Base-by-base conservation (phyloP, 2,329 filamentous ascomycete species). In the Aspergillus spinulosporus region DNA sequence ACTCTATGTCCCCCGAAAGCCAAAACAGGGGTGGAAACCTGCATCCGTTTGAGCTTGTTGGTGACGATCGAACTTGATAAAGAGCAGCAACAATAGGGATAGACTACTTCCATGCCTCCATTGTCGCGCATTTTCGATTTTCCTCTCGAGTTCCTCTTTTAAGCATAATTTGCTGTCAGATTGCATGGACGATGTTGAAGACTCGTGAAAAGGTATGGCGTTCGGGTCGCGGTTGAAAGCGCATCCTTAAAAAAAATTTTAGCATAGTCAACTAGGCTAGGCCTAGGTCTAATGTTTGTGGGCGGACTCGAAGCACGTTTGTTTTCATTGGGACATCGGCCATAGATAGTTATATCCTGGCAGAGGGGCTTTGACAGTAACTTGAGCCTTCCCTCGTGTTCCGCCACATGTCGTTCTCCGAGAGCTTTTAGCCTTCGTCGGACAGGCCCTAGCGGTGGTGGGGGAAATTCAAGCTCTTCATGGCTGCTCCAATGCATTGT, bases 71-170 rank as follows among this genome's bases (percentile, higher is more conserved):
- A 29, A 40, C 47, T 51, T 11, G 53, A 51, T 8, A 56, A 11
- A 11, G 48, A 15, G 32, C 48, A 56, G 28, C 47, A 56, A 26
- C 53, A 56, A 46, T 51, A 56, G 14, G 47, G 53, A 37, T 47
- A 56, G 4, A 26, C 51, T 1, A 45, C 47, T n/a, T 56, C 53
- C 53, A 55, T 55, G 44, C 15, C 44, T 28, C 52, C 52, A 37
- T 11, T 36, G 12, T 55, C 11, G 37, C 47, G 40, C 47, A 5
- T 26, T 39, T 7, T 49, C 47, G 6, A 49, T 49, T 8, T 39
- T n/a, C 9, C 5, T 28, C 11, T 37, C 34, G 31, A 32, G 36
- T 51, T 28, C 5, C 26, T 31, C 21, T 6, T 49, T 15, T 5
- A 43, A 21, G 31, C 39, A n/a, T 36, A 15, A 37, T 8, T 31